These are phyloP conservation scores for Aspergillus avenaceus DNA, from an alignment of 495 filamentous ascomycete species.

Conservation along the genomic window DNA sequence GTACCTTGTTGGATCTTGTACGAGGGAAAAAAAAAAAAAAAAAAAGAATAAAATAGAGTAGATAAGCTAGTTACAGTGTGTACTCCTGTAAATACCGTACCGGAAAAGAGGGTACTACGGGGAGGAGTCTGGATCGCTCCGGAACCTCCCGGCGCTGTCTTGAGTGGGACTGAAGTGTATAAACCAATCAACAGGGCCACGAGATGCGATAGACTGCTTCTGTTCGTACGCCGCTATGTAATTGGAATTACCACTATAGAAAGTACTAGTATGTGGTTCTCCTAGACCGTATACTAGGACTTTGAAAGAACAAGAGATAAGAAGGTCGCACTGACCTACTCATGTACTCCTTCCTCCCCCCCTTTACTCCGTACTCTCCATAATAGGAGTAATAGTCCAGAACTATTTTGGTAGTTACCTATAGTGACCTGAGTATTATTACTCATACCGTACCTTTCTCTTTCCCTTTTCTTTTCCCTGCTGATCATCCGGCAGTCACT, in stretches of 20 bases:
- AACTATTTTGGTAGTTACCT: neutral
- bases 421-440: neutral
- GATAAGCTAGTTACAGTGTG: neutral
- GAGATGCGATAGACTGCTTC: slow-evolving; percentile 7
- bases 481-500: slow-evolving; percentile 7
- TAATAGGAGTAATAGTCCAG: neutral
- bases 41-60: too few relatives aligned
- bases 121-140: slow-evolving; percentile 9
- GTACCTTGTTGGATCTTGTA: too few relatives aligned
- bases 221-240: slow-evolving; percentile 1
- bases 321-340: slow-evolving; percentile 3
- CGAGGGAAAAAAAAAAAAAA: neutral
- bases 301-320: slow-evolving; percentile 5
- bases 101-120: neutral
- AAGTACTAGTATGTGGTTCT: too few relatives aligned
- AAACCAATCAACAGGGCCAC: slow-evolving; percentile 25
- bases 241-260: neutral
- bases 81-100: neutral
- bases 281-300: too few relatives aligned
- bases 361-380: slow-evolving; percentile 1
- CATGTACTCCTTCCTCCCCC: neutral
- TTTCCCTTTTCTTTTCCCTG: too few relatives aligned
- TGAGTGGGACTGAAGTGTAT: slow-evolving; percentile 1
- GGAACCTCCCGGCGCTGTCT: slow-evolving; percentile 22
- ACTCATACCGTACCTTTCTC: slow-evolving; percentile 3